Conservation (phyloP, 1,284 basidiomycete species). For the Cryptococcus neoformans region DNA sequence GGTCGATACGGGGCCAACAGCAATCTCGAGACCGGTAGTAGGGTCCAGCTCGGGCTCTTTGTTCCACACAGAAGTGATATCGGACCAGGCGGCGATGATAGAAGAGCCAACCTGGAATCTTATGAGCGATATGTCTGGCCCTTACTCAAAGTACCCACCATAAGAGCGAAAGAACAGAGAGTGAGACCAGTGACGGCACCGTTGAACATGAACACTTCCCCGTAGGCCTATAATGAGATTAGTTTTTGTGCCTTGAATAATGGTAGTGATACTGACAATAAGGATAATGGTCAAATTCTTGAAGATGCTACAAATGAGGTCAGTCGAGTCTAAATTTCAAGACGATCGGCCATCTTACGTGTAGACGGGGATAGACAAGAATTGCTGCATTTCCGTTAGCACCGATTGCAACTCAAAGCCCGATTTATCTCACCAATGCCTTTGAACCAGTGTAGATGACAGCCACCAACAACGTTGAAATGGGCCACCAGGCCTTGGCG, state of each 20-base stretch:
- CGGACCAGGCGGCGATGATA: slow-evolving; percentile 91
- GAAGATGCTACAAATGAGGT: slow-evolving; percentile 63
- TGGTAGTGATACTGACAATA: slow-evolving; percentile 56
- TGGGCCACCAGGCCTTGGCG: slow-evolving; percentile 90
- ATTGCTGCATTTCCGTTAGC: slow-evolving; percentile 62
- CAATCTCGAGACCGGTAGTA: slow-evolving; percentile 38
- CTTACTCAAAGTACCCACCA: slow-evolving; percentile 59
- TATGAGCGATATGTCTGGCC: not conserved
- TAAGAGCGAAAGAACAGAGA: slow-evolving; percentile 84
- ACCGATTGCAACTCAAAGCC: not conserved
- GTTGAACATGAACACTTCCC: slow-evolving; percentile 96
- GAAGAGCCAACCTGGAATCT: slow-evolving; percentile 77
- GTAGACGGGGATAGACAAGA: slow-evolving; percentile 86
- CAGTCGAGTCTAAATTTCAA: not conserved
- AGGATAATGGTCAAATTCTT: slow-evolving; percentile 99
- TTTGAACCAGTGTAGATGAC: slow-evolving; percentile 99
- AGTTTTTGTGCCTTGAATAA: not conserved
- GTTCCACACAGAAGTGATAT: slow-evolving; percentile 58
- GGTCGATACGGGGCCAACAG: slow-evolving; percentile 21
- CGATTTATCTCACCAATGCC: slow-evolving; percentile 63
- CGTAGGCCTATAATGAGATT: slow-evolving; percentile 17
- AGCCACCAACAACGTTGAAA: slow-evolving; percentile 84
- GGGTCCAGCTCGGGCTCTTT: slow-evolving; percentile 33
- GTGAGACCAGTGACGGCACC: slow-evolving; percentile 85
- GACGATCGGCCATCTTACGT: slow-evolving; percentile 52